Evolutionary conservation across 2,329 filamentous ascomycete genomes (phyloP).

Genomic region (Talaromyces pinophilus): DNA sequence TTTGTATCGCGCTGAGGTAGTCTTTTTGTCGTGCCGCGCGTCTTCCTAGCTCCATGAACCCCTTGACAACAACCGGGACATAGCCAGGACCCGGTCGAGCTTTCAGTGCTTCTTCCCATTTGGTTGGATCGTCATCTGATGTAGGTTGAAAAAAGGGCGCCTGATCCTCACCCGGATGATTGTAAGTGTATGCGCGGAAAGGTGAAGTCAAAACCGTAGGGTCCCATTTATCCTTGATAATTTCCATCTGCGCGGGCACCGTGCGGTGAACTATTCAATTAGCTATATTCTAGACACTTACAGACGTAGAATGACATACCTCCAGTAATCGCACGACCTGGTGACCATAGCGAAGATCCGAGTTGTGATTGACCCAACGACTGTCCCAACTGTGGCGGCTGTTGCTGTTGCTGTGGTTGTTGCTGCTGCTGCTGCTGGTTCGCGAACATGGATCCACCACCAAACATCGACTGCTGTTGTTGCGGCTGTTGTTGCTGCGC

Average conservation of each 20-base stretch:
- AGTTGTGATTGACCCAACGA: conserved; percentile 38
- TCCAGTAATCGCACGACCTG: conserved; percentile 47
- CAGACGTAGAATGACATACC: conserved; percentile 31
- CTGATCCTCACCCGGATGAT: conserved; percentile 59
- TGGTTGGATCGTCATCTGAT: conserved; percentile 58
- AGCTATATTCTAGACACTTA: conserved; percentile 19
- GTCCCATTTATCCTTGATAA: conserved; percentile 65
- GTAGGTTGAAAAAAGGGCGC: conserved; percentile 64
- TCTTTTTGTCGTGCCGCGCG: conserved; percentile 60
- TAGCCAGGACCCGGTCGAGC: conserved; percentile 59
- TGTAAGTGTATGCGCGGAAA: conserved; percentile 65
- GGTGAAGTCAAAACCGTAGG: conserved; percentile 53
- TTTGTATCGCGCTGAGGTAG: conserved; percentile 59
- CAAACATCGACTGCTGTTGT: conserved; percentile 32
- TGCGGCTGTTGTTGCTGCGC: conserved; percentile 30
- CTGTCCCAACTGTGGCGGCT: conserved; percentile 47
- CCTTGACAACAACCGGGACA: conserved; percentile 61
- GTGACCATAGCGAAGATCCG: conserved; percentile 46
- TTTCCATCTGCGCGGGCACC: conserved; percentile 60
- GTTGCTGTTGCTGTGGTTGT: conserved; percentile 37
- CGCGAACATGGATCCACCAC: conserved; percentile 21
- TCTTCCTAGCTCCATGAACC: conserved; percentile 61
- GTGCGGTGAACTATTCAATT: conserved; percentile 57
- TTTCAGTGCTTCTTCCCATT: conserved; percentile 65
- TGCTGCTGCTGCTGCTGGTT: conserved; percentile 27